Evolutionary conservation across 371 early-diverging fungal species (phyloP), one percentile per base, ranked within the genome.

Genomic region (Nematocida homosporus): DNA sequence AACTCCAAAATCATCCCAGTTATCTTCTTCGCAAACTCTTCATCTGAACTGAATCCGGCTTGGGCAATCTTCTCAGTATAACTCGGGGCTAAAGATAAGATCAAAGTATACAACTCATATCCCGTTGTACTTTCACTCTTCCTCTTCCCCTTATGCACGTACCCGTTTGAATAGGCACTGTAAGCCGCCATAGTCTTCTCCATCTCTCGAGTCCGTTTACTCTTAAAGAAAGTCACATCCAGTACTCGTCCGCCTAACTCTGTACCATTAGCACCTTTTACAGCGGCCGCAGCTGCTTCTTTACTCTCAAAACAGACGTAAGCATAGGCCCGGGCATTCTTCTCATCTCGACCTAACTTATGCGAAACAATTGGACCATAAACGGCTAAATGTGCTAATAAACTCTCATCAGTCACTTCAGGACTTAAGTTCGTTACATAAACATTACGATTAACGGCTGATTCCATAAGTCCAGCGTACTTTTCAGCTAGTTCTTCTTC

Each of bases 361-460:
- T 82, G 27, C 20, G 78, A 75, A 2, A 76, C 54, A 30, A 85
- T 81, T 25, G 10, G 81, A 48, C 99, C 99, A 79, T 86, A 93
- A 80, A 86, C 85, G 52, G 80, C 79, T 83, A 97, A 95, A 85
- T 95, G 79, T 65, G 87, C 87, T 47, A 83, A 80, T 77, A 97
- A 88, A 80, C 89, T 88, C 16, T 90, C 89, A 80, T 93, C 89
- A 13, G 63, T 63, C 66, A 94, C 88, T 53, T 87, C 86, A 65
- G 88, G 86, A 69, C 90, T 91, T 68, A 99, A 82, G 87, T 95
- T 94, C 88, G 94, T 97, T 81, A 97, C 89, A 86, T 93, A 99
- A 65, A 99, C 88, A 87, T 97, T 97, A 83, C 94, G 69, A 57
- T 79, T 85, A 10, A 50, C 42, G 35, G 47, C 66, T 32, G 54